Evolutionary conservation across 2,329 filamentous ascomycete species (phyloP), one percentile per base, ranked within the genome.

Genomic region (Trichophyton schoenleinii): DNA sequence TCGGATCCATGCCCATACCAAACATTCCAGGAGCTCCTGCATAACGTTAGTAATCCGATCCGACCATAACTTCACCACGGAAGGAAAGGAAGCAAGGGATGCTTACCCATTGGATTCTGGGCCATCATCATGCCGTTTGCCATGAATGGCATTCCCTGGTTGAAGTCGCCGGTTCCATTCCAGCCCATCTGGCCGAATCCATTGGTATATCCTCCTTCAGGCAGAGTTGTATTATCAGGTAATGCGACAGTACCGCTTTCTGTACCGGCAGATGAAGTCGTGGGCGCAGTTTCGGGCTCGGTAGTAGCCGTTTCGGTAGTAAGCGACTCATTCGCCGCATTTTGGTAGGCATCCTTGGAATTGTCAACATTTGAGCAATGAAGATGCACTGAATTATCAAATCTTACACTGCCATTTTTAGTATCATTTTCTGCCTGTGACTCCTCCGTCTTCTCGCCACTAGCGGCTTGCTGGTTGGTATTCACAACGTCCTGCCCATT

Each of bases 91-190:
- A 41, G 41, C 44, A 3, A 9, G 8, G 57, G 80, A 13, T 11
- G 9, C 88, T 72, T 83, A 96, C 91, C 88, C 88, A 96, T 96
- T 84, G 92, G 90, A 60, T 87, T 87, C 82, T 74, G 87, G 81
- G 87, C 90, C 82, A 74, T 72, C 62, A 72, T 70, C 72, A 77
- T 74, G 60, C 61, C 75, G 63, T 78, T 79, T 44, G 72, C 69
- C 76, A 80, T 78, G 66, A 79, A 79, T 59, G 89, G 87, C 84
- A 91, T 89, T 79, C 82, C 81, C 22, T 58, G 84, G 70, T 84
- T 87, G 74, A 88, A 85, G 68, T 87, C 85, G 13, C 34, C 34
- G 62, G 81, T 82, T 64, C 73, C 76, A 62, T 80, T 80, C 70
- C 79, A 87, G 69, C 80, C 81, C 80, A 86, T 83, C 65, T 79